Evolutionary conservation across 2,329 filamentous ascomycete genomes (phyloP), one percentile per base, ranked within the genome.

Genomic region (Arachnopeziza araneosa): DNA sequence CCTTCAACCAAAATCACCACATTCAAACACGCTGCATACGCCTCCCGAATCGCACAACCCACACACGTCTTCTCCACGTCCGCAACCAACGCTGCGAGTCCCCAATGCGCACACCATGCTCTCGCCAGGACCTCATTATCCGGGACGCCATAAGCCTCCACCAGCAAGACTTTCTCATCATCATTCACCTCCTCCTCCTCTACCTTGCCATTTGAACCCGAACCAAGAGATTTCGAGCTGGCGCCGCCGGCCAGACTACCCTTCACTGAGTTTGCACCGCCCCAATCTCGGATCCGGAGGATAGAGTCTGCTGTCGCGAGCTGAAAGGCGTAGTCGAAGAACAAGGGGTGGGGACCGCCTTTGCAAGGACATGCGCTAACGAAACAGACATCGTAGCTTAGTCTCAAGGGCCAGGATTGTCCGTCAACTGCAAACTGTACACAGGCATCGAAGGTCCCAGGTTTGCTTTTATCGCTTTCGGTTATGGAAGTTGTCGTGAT

Each of bases 81-180:
- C 9, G 87, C 87, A 60, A 91, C 82, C 21, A 92, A 76, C 0
- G 89, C 88, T 69, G 82, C 86, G 67, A 90, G 74, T 1, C 89
- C 89, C 83, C 87, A 90, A 68, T 90, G 86, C 58, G 87, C 83
- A 71, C 88, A 91, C 89, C 89, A 92, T 7, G 89, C 88, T 63
- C 89, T 78, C 1, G 86, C 88, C 67, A 92, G 80, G 3, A 91
- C 88, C 73, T 91, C 89, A 66, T 91, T 91, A 72, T 91, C 89
- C 54, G 78, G 78, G 23, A 88, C 87, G 0, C 89, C 89, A 70
- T 89, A 86, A 0, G 88, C 86, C 74, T 91, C 87, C 17, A 91
- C 80, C 4, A 88, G 85, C 9, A 92, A 76, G 2, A 92, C 87
- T 66, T 83, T 82, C 65, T 88, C 87, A 24, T 83, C 77, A 58